Base-by-base conservation (phyloP, 768 basidiomycete genomes). In the Auriscalpium microsporum region DNA sequence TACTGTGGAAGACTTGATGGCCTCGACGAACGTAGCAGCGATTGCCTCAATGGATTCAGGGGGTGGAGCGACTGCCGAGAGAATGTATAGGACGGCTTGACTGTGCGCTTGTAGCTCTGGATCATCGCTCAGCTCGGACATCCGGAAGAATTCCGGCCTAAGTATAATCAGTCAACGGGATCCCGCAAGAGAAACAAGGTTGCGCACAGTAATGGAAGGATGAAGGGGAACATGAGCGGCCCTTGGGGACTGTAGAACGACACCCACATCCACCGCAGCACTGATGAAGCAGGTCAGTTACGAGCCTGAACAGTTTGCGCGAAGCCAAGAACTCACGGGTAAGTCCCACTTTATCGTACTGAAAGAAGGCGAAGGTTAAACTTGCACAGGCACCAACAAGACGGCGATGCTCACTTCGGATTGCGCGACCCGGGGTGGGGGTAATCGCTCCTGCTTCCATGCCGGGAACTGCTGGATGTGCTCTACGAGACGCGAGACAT, bases 51-150 rank as follows among this genome's bases (percentile, higher is more conserved):
- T 76, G 61, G 80, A 87, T 58, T 83, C 79, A 11, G 73, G 68
- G 5, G 89, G 84, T 13, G 88, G 81, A n/a, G 85, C 80, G 53
- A 93, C 78, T 3, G 86, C 87, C 14, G 91, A 92, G 50, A 94
- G 74, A 56, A 90, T 82, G 60, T 90, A 88, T 46, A 94, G 71
- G 10, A 93, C 84, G 5, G 84, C 84, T 48, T 86, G 82, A 61
- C 89, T 86, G 63, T 89, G 89, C 34, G 80, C 76, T 67, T 92
- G 90, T 55, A 95, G 68, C 55, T 94, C 93, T 8, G 83, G 75
- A 67, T 77, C 86, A 64, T 95, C 93, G 65, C 86, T 92, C 55
- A 94, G 77, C 64, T 95, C 93, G 54, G 90, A 84, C 86, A 95
- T 90, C 58, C 82, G 84, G 65, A 94, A 78, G 56, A 92, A 86